Evolutionary conservation across 208 protist genomes (phyloP).

Genomic region (Crithidia mellificae): DNA sequence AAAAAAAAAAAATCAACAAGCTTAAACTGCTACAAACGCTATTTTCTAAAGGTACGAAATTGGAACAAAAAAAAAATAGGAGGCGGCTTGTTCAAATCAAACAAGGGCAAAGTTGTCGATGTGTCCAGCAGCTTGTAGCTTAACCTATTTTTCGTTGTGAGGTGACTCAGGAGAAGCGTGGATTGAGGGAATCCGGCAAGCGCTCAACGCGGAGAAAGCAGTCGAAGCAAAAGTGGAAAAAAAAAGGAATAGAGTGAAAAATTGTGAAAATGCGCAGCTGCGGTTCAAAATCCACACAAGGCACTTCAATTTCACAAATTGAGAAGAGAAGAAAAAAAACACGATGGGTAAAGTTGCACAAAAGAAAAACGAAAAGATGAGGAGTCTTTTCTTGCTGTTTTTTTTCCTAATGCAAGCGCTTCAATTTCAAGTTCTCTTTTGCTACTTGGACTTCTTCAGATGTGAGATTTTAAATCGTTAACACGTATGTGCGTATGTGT

Average conservation of each 20-base stretch:
- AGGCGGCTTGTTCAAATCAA: neutral
- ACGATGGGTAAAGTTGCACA: neutral
- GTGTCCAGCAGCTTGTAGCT: neutral
- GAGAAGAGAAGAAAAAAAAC: slow-evolving; percentile 7
- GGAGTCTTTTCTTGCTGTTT: neutral
- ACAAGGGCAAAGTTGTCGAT: neutral
- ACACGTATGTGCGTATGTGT: neutral
- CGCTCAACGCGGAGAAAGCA: slow-evolving; percentile 1
- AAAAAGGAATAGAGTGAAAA: slow-evolving; percentile 9
- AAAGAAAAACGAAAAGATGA: slow-evolving; percentile 5
- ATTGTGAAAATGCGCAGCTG: neutral
- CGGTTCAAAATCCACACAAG: neutral
- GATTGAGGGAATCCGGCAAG: slow-evolving; percentile 4
- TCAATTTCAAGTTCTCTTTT: neutral
- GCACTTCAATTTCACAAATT: neutral
- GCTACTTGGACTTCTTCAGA: neutral
- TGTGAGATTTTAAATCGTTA: neutral
- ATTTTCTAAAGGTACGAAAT: no score
- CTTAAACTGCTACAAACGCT: neutral
- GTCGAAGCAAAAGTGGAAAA: slow-evolving; percentile 19
- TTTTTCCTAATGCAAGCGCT: neutral
- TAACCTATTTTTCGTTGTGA: neutral
- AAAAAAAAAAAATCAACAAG: slow-evolving; percentile 14
- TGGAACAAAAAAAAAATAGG: slow-evolving; percentile 23
- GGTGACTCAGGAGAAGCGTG: slow-evolving; percentile 15